Evolutionary conservation across 352 stramenopile genomes (phyloP).

Genomic region (Pseudoperonospora humuli): DNA sequence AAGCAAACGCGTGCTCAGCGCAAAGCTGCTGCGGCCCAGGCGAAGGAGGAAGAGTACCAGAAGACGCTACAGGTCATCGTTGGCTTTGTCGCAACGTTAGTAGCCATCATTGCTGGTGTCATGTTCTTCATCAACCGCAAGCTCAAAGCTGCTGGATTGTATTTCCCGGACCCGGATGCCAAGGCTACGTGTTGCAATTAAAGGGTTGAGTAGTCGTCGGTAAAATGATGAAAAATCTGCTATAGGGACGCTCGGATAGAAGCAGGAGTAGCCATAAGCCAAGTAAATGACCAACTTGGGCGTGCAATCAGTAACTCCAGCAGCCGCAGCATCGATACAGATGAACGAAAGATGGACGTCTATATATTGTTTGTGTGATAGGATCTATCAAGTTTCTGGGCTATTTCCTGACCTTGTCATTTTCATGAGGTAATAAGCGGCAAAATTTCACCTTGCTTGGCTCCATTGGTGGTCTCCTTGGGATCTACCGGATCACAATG

Average conservation of each 20-base stretch:
- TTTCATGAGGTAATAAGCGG: constrained; percentile 38
- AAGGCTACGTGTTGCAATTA: constrained; percentile 56
- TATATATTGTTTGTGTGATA: constrained; percentile 13
- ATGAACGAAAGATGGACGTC: too few species aligned
- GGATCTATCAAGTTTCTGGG: constrained; percentile 4
- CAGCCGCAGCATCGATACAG: too few species aligned
- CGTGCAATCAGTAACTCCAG: too few species aligned
- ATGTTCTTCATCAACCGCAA: constrained; percentile 80
- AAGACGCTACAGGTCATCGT: constrained; percentile 62
- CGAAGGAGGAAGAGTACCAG: constrained; percentile 64
- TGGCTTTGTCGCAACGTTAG: constrained; percentile 56
- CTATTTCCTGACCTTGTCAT: constrained; percentile 14
- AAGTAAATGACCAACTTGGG: too few species aligned
- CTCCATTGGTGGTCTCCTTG: constrained; percentile 25
- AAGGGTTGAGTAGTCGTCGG: neutral
- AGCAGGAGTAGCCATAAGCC: too few species aligned
- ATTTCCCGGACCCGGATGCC: constrained; percentile 54
- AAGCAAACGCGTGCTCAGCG: constrained; percentile 51
- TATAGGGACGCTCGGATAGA: too few species aligned
- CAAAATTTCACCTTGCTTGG: constrained; percentile 34
- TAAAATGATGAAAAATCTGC: constrained; percentile 1
- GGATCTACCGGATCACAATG: constrained; percentile 28
- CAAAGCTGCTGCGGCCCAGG: constrained; percentile 40
- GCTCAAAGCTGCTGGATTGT: constrained; percentile 73
- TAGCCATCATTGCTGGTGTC: constrained; percentile 44